Evolutionary conservation across 179 eudicot genomes (phyloP), one percentile per base, ranked within the genome.

Genomic region (Nepenthes alata): DNA sequence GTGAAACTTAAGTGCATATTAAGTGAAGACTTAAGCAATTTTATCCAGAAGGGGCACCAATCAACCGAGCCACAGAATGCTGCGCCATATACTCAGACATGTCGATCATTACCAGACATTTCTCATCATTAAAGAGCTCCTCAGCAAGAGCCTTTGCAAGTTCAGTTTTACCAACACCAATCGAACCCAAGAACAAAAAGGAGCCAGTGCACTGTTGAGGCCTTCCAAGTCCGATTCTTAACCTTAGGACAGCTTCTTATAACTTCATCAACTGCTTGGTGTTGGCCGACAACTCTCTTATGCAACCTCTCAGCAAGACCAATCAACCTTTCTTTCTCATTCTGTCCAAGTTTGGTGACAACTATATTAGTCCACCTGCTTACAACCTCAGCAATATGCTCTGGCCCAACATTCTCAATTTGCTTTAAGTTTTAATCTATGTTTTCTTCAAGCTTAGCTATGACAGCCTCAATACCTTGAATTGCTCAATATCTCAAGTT

Each of bases 61-160:
- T 66, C 87, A 25, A 25, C 25, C 25, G 25, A 25, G 25, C 25
- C 25, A 25, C 25, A 0, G 25, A 25, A 25, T 25, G 97, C 37
- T 89, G 95, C 75, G 85, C 97, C 97, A 89, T 87, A 57, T 89
- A 89, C 67, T 89, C 95, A 0, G 91, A 85, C 97, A 89, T 89
- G 58, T 89, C 97, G n/a, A 87, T 87, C 55, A 93, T 77, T 6
- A 88, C 78, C 68, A 88, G 37, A 58, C 85, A 65, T 14, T 85
- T 88, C 51, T 83, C 89, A 63, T 88, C 87, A 62, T 88, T 89
- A 65, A 88, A 88, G 12, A 88, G 78, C 47, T 88, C 89, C 58
- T 88, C 96, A 2, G 96, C 96, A 45, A 88, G 78, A 59, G 96
- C 96, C 76, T 88, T 88, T 5, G 87, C 96, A 6, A 25, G 25